These are phyloP conservation scores for Mesotaenium endlicherianum DNA, from an alignment of 139 green algal genomes.

Conservation along the genomic window DNA sequence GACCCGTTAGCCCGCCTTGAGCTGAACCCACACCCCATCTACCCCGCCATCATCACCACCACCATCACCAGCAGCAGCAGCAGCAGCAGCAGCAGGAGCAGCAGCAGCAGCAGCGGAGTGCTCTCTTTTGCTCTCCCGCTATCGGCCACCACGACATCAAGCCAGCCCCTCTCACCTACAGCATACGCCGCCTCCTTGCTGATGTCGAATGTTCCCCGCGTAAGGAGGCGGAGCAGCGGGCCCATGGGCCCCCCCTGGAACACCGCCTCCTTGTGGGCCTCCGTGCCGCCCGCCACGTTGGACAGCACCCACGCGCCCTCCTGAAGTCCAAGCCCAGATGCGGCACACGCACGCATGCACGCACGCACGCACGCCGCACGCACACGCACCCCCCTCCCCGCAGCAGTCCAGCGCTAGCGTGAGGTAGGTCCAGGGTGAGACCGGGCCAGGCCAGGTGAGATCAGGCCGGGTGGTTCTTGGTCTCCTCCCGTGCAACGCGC, in stretches of 20 bases:
- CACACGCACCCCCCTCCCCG: no score
- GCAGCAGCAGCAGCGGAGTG: no score
- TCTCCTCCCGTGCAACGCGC: neutral
- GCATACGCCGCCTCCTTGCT: constrained; percentile 45
- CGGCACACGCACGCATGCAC: neutral
- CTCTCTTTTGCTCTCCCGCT: no score
- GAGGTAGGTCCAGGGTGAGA: neutral
- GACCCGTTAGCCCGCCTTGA: no score
- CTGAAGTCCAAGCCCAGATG: neutral
- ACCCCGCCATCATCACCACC: no score
- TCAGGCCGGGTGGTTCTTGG: neutral
- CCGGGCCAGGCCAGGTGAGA: neutral
- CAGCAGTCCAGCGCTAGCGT: neutral
- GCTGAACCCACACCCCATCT: no score
- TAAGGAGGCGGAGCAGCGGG: constrained; percentile 31
- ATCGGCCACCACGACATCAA: no score
- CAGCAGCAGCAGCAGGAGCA: neutral
- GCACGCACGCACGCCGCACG: no score
- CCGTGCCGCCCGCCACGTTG: constrained; percentile 45
- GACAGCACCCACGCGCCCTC: constrained; percentile 46
- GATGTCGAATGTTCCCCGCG: constrained; percentile 21
- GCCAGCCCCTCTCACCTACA: no score
- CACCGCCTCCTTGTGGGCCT: constrained; percentile 34
- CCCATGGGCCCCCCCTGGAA: neutral
- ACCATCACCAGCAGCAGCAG: no score